Percentiles rank a stretch among this genome's conserved stretches.
These are phyloP conservation scores for Penicilliopsis zonata DNA, from an alignment of 495 filamentous ascomycete genomes.

Conservation along the genomic window DNA sequence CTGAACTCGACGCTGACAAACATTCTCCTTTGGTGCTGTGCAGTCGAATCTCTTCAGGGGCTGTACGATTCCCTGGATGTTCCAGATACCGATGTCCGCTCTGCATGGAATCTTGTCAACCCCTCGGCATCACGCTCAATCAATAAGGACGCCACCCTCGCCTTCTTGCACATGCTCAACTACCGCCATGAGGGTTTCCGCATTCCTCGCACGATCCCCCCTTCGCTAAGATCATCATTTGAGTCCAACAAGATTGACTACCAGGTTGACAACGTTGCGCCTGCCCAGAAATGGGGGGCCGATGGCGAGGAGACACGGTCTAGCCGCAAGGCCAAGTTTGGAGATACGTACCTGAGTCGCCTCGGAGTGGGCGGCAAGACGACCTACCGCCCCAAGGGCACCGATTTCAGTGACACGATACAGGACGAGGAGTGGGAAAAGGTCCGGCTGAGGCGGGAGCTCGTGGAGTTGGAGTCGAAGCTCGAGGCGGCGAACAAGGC, in stretches of 20 bases:
- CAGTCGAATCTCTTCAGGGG: constrained; percentile 67
- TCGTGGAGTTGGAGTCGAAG: constrained; percentile 76
- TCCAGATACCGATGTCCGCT: constrained; percentile 86
- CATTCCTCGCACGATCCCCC: constrained; percentile 85
- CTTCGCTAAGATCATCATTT: constrained; percentile 80
- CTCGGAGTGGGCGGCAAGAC: constrained; percentile 74
- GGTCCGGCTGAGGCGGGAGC: constrained; percentile 83
- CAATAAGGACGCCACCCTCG: constrained; percentile 87
- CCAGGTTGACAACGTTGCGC: constrained; percentile 63
- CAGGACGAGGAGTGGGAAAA: constrained; percentile 91
- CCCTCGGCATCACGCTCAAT: constrained; percentile 65
- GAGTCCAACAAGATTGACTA: constrained; percentile 94
- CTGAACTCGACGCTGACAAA: background rate
- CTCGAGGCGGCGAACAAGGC: constrained; percentile 62
- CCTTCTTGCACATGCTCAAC: constrained; percentile 93
- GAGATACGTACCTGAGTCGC: constrained; percentile 87
- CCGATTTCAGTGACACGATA: constrained; percentile 72
- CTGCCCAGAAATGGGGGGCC: constrained; percentile 54
- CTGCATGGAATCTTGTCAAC: constrained; percentile 95
- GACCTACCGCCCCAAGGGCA: constrained; percentile 56
- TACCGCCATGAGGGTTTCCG: constrained; percentile 89
- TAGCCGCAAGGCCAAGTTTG: constrained; percentile 91
- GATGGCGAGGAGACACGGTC: constrained; percentile 58
- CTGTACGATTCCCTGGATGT: constrained; percentile 89
- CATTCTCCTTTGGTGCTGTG: constrained; percentile 3